Conservation (phyloP, 2,329 filamentous ascomycete genomes). For the Drechslerella coelobrocha region DNA sequence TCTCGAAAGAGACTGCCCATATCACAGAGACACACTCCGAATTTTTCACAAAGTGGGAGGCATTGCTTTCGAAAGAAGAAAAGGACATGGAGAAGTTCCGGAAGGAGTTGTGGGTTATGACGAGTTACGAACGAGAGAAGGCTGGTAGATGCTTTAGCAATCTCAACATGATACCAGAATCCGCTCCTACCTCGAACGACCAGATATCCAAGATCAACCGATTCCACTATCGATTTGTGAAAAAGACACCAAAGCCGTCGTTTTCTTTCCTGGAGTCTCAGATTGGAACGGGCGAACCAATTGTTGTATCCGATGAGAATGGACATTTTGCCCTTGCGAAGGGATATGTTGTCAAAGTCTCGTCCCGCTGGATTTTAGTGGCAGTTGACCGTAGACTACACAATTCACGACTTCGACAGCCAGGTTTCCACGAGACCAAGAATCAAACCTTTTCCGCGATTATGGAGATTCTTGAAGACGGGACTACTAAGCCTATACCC, state of each 20-base stretch:
- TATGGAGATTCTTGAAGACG: slow-evolving; percentile 77
- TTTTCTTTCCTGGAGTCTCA: slow-evolving; percentile 94
- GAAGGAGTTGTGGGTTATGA: slow-evolving; percentile 94
- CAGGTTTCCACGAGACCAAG: slow-evolving; percentile 74
- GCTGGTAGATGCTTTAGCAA: slow-evolving; percentile 76
- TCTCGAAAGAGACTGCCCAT: slow-evolving; percentile 79
- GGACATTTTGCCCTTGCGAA: slow-evolving; percentile 95
- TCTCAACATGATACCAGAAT: slow-evolving; percentile 80
- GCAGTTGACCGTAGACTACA: slow-evolving; percentile 89
- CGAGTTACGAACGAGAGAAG: slow-evolving; percentile 80
- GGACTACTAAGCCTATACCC: slow-evolving; percentile 55
- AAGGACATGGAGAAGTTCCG: slow-evolving; percentile 85
- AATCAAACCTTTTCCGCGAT: slow-evolving; percentile 92
- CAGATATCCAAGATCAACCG: slow-evolving; percentile 85
- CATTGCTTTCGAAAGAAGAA: slow-evolving; percentile 90
- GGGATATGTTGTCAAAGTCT: slow-evolving; percentile 80
- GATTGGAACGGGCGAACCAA: slow-evolving; percentile 82
- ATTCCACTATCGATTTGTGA: slow-evolving; percentile 83
- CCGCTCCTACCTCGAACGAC: slow-evolving; percentile 68
- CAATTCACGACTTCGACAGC: slow-evolving; percentile 77
- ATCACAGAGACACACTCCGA: slow-evolving; percentile 75
- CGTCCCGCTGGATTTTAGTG: slow-evolving; percentile 69
- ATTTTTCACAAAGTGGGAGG: slow-evolving; percentile 96
- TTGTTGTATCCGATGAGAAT: slow-evolving; percentile 94
- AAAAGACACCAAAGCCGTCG: slow-evolving; percentile 64